Evolutionary conservation across 345 rosid species (phyloP), one percentile per base, ranked within the genome.

Genomic region (Firmiana major): DNA sequence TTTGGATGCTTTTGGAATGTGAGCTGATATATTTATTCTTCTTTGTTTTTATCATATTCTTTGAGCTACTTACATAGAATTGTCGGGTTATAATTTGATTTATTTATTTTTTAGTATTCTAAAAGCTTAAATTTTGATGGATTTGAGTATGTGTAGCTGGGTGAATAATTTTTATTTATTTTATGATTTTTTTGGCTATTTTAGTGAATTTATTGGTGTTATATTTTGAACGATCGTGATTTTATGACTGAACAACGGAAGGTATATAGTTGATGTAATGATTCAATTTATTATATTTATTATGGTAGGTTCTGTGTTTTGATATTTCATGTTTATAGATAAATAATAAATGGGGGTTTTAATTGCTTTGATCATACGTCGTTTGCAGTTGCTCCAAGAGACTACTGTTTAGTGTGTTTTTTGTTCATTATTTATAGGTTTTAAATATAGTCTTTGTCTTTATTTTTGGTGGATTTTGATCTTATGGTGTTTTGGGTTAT

Each of bases 401-500:
- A 5, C 16, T 63, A 46, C 8, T 48, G 3, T 31, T 31, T 31
- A 31, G 34, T 31, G 3, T 31, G 34, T 31, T 1, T 1, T 31
- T 31, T 31, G 34, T 31, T 31, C 34, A 31, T 31, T 31, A 12
- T 48, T 42, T 31, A 24, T 46, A 46, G 7, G 55, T 60, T 74
- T 60, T 62, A 11, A 42, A 15, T 74, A 6, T 12, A 0, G 69
- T 45, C 15, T 48, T 63, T 49, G 49, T 48, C 48, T 43, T 31
- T 43, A 62, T 46, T 60, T 63, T 75, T n/a, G 49, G 46, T 63
- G 59, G 31, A 75, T 75, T 60, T 60, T 48, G 78, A 63, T 63
- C 48, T 63, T 62, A n/a, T 46, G 43, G 78, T 75, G 24, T 67
- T 75, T 79, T 77, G 76, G 81, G 55, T 48, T 79, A 73, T 84